Base-by-base conservation (phyloP, 2,329 filamentous ascomycete genomes). In the Neofusicoccum umdonicola region DNA sequence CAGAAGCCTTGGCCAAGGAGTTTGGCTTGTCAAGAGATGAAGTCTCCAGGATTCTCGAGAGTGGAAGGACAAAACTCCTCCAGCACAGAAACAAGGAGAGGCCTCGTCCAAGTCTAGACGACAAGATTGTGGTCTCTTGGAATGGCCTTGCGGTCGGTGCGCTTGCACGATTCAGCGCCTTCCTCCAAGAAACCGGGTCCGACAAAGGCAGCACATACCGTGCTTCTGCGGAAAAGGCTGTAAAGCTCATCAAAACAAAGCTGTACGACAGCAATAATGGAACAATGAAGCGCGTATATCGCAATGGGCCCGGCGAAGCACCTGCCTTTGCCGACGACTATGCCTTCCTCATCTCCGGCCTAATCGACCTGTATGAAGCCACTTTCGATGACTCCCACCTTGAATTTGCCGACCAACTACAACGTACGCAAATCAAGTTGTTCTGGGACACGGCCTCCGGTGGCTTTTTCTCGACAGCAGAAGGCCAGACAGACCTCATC, bases 321-420 rank as follows among this genome's bases (percentile, higher is more conserved):
- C 82, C 84, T 44, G 93, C 87, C 0, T 96, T 98, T 76, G 92
- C 94, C 1, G 95, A 98, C 71, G 95, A 99, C 78, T 98, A 98
- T 73, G 92, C 94, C 2, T 97, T 94, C 76, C 76, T 98, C 45
- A 90, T 93, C 57, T 87, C 89, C 57, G 94, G 93, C 0, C 82
- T 97, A 1, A 81, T 98, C 64, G 89, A 93, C 69, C 84, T 98
- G 34, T 96, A 96, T 73, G 89, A 94, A 74, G 86, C 89, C 0
- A 97, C 92, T 0, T 89, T 90, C 67, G 88, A 97, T 64, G 88
- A 90, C 68, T 79, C 80, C 48, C 91, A 90, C 79, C 82, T 97
- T 4, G 81, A 89, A 66, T 96, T 94, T 82, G 94, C 94, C 0
- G 89, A 94, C 71, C 83, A 85, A 22, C 80, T 99, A 15, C 94